These are phyloP conservation scores for Stygiomarasmius scandens DNA, from an alignment of 1,284 basidiomycete species.

Conservation along the genomic window DNA sequence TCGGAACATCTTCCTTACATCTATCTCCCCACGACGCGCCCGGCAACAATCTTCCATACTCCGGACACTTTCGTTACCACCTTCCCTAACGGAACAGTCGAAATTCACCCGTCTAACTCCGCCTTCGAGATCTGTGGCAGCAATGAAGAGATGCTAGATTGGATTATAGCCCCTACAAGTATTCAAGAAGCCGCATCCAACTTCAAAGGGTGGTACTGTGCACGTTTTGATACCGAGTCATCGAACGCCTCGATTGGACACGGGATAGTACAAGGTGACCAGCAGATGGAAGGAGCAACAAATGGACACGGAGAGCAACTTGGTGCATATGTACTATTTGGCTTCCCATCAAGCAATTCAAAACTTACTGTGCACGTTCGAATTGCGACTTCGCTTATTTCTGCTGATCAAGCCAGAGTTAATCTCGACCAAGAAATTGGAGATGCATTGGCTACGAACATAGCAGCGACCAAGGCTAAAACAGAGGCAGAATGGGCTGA, in stretches of 20 bases:
- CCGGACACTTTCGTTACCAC: constrained; percentile 55
- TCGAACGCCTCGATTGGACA: constrained; percentile 54
- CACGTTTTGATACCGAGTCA: constrained; percentile 59
- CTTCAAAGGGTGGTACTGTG: constrained; percentile 77
- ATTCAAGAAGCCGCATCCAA: constrained; percentile 51
- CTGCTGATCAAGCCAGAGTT: constrained; percentile 68
- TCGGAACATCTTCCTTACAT: constrained; percentile 56
- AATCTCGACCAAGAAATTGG: constrained; percentile 68
- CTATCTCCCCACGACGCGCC: constrained; percentile 71
- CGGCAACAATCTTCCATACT: constrained; percentile 30
- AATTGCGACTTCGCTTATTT: constrained; percentile 81
- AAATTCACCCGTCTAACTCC: constrained; percentile 41
- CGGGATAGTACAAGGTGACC: constrained; percentile 35
- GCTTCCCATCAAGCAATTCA: constrained; percentile 15
- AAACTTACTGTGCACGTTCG: constrained; percentile 57
- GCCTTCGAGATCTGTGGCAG: constrained; percentile 64
- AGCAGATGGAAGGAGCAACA: constrained; percentile 22
- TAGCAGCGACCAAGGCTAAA: constrained; percentile 63
- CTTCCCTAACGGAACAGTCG: constrained; percentile 61
- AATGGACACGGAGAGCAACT: constrained; percentile 47
- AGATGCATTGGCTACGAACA: constrained; percentile 39
- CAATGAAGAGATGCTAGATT: constrained; percentile 78
- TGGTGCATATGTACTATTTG: constrained; percentile 64
- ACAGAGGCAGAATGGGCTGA: constrained; percentile 73
- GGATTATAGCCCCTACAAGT: constrained; percentile 62